Base-by-base conservation (phyloP, 441 rosid genomes). In the Monsonia emarginata region DNA sequence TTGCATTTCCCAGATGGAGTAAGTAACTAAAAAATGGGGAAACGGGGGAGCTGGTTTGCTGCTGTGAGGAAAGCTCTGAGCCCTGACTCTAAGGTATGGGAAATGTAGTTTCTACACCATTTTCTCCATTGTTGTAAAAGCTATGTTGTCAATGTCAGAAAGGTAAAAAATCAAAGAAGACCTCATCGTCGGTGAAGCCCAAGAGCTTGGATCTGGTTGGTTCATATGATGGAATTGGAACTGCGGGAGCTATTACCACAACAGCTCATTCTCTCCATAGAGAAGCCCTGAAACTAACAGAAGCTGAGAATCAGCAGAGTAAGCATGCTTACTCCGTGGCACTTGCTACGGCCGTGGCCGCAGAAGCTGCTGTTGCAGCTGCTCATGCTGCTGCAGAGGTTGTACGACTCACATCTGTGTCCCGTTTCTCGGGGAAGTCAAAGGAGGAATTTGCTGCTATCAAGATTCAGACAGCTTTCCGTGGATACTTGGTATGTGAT, bases 331-430 rank as follows among this genome's bases (percentile, higher is more conserved):
- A 85, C 69, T 81, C 95, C 8, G 87, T 90, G 67, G 97, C 95
- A 44, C 70, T 88, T 72, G 97, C 96, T 65, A 83, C 96, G 1
- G 91, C 92, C n/a, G 85, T 68, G 42, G 98, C 90, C 10, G 97
- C 96, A 30, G 89, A 90, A 63, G 95, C 92, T 0, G 95, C 96
- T 16, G 90, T 88, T 69, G 93, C 88, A 4, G 96, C 97, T 50
- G 95, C 97, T 65, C 91, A 88, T 66, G 98, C 96, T 61, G 96
- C 98, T 24, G 97, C 89, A 54, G 98, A 90, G 76, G 96, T 86
- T 69, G 95, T 83, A 60, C 85, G 91, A 63, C 93, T 93, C 72
- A 82, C 96, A 42, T 27, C 77, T 0, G 46, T 42, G 9, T 59
- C 87, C 7, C 84, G 70, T 34, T 79, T 72, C 77, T 63, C 74